Conservation (phyloP, 768 basidiomycete species). For the Mycena haematopus region DNA sequence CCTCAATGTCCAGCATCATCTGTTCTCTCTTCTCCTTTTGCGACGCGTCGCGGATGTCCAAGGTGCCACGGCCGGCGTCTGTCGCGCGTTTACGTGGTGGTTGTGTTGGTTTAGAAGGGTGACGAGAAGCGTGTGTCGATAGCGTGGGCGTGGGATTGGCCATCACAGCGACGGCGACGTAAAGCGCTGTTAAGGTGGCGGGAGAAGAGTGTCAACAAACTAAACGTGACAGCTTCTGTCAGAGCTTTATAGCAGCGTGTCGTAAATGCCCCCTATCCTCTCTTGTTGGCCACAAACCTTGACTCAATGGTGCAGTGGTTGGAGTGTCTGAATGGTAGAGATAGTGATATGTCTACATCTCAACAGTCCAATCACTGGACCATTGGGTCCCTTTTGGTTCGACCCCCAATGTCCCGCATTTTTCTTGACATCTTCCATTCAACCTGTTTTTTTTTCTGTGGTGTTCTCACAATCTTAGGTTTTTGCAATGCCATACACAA, state of each 20-base stretch:
- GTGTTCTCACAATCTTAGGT: background rate
- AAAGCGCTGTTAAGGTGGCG: background rate
- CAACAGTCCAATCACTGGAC: background rate
- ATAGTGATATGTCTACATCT: background rate
- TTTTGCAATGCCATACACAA: background rate
- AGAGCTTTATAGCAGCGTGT: background rate
- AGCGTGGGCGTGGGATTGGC: background rate
- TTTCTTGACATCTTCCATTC: background rate
- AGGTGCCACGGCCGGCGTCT: background rate
- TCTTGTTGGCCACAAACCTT: background rate
- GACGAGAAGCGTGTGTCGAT: background rate
- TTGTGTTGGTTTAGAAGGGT: background rate
- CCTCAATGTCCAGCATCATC: background rate
- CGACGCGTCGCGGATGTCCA: background rate
- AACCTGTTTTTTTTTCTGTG: background rate
- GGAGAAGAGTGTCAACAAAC: background rate
- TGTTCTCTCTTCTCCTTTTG: background rate
- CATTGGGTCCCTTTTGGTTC: background rate
- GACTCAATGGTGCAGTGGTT: background rate
- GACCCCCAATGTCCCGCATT: background rate
- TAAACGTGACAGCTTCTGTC: background rate
- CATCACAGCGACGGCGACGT: background rate
- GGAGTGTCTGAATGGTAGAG: background rate
- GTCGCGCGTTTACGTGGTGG: background rate
- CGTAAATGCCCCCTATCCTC: background rate